Percentiles rank a stretch among this genome's conserved stretches.
phyloP scores from a whole-genome alignment of 345 rosid species.

The Noccaea bulbosa region DNA sequence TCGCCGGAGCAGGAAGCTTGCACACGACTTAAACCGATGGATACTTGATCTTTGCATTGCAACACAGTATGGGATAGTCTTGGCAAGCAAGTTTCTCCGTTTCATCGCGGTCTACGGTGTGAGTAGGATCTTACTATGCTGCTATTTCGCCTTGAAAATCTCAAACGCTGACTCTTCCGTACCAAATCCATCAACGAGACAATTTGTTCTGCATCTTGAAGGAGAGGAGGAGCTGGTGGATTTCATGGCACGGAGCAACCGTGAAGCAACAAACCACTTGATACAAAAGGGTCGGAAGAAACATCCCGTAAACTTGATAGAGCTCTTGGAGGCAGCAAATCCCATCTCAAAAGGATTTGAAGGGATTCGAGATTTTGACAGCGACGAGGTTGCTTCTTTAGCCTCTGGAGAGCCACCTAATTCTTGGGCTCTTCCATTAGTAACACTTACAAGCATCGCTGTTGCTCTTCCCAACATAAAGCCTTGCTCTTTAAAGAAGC shows the following conservation, averaged over 20 bases:
- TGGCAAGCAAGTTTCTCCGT: constrained; percentile 65
- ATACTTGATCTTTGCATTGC: constrained; percentile 54
- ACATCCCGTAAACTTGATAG: constrained; percentile 60
- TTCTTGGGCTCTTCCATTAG: constrained; percentile 83
- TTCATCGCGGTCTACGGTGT: constrained; percentile 51
- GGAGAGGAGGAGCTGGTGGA: constrained; percentile 72
- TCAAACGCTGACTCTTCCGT: constrained; percentile 46
- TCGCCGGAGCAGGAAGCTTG: constrained; percentile 57
- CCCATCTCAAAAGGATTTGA: constrained; percentile 53
- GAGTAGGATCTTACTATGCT: constrained; percentile 43
- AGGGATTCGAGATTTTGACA: constrained; percentile 68
- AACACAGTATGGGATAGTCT: constrained; percentile 62
- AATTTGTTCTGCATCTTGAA: constrained; percentile 78
- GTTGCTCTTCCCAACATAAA: constrained; percentile 60
- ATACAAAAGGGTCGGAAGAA: constrained; percentile 55
- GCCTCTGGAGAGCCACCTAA: constrained; percentile 63
- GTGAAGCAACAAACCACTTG: constrained; percentile 64
- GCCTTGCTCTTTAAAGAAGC: constrained; percentile 39
- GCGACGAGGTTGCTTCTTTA: constrained; percentile 51
- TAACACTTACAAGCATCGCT: constrained; percentile 69
- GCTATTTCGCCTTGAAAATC: constrained; percentile 28
- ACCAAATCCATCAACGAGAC: constrained; percentile 40
- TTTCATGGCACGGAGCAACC: constrained; percentile 60
- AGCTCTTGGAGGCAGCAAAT: constrained; percentile 53
- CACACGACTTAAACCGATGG: constrained; percentile 42